Evolutionary conservation across 345 rosid species (phyloP).

Genomic region (Pelargonium nanum): DNA sequence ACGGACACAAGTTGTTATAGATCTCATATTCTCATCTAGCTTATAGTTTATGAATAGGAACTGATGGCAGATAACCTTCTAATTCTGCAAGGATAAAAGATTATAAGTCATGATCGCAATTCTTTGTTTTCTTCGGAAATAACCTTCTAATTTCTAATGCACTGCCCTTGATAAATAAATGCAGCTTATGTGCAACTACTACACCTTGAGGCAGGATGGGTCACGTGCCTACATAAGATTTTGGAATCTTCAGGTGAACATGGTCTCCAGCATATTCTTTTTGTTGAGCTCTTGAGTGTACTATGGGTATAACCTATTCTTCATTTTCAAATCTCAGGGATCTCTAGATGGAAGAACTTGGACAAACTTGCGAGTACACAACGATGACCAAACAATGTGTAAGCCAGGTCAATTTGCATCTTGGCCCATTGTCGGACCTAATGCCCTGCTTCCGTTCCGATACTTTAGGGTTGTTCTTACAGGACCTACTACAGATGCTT

Average conservation of each 20-base stretch:
- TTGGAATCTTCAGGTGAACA: conserved; percentile 83
- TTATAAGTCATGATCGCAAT: background rate
- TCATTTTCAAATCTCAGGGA: conserved; percentile 33
- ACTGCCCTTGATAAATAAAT: conserved; percentile 9
- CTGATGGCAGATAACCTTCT: too few relatives aligned
- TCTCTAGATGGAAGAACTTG: conserved; percentile 67
- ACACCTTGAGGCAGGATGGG: conserved; percentile 88
- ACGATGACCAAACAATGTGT: conserved; percentile 66
- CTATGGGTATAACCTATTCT: background rate
- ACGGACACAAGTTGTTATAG: background rate
- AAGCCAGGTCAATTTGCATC: conserved; percentile 78
- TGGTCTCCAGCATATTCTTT: background rate
- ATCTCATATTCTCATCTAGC: too few relatives aligned
- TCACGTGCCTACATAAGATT: conserved; percentile 61
- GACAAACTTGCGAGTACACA: conserved; percentile 66
- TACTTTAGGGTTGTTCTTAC: conserved; percentile 63
- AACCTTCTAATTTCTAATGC: too few relatives aligned
- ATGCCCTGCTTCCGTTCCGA: conserved; percentile 66
- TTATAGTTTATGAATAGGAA: too few relatives aligned
- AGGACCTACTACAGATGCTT: conserved; percentile 56
- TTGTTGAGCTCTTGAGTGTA: background rate
- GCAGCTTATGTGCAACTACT: conserved; percentile 96
- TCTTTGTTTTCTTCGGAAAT: background rate
- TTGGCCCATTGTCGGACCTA: conserved; percentile 64
- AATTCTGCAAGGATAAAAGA: too few relatives aligned